A percentile compares a stretch with the other conserved stretches of the same genome.
phyloP scores from a whole-genome alignment of 176 grass and related monocot species.

The Coix lacrymajobi region DNA sequence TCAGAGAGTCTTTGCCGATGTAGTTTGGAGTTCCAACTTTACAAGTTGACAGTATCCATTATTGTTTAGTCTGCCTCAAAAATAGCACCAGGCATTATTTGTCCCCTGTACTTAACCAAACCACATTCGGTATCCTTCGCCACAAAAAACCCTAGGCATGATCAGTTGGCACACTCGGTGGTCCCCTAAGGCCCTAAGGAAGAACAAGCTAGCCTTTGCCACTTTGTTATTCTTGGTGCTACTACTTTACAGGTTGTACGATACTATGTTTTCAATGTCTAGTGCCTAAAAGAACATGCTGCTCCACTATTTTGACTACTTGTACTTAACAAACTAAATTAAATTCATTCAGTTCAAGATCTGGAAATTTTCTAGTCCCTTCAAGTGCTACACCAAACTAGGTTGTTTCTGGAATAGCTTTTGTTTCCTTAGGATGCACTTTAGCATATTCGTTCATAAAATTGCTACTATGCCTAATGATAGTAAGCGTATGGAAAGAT shows the following conservation, averaged over 20 bases:
- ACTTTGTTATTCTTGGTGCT: neutral
- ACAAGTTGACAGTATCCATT: neutral
- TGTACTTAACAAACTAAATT: neutral
- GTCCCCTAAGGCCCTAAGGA: neutral
- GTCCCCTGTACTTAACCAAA: neutral
- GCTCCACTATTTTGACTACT: neutral
- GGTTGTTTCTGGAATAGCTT: neutral
- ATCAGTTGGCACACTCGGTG: neutral
- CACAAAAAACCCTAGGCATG: neutral
- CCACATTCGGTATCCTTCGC: neutral
- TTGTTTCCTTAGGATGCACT: neutral
- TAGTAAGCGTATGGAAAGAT: neutral
- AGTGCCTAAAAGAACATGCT: neutral
- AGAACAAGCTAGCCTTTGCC: neutral
- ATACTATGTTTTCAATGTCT: constrained; percentile 10
- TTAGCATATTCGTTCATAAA: neutral
- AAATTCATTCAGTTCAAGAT: neutral
- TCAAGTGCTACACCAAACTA: neutral
- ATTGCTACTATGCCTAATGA: neutral
- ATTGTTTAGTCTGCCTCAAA: neutral
- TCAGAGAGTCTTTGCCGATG: neutral
- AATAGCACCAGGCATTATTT: neutral
- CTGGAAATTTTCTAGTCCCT: neutral
- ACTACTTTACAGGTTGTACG: neutral
- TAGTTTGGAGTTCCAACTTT: neutral